Percentiles rank a stretch among this genome's conserved stretches.
Conservation (phyloP, 1,284 basidiomycete species). For the Sutorius eximius region DNA sequence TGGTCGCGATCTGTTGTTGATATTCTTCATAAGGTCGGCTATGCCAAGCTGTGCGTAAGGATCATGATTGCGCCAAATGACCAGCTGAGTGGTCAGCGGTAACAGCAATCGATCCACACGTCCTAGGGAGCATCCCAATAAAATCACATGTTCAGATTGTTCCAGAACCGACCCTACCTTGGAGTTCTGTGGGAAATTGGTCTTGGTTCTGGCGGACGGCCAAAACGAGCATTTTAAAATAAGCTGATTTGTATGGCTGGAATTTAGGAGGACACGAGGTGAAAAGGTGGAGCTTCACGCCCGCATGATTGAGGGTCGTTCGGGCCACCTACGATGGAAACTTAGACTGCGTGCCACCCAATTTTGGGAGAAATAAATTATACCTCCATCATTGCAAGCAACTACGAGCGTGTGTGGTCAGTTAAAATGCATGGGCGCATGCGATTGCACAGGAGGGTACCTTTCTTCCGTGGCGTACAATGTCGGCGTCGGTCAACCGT, state of each 20-base stretch:
- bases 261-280: conserved; percentile 34
- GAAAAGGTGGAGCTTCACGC: conserved; percentile 38
- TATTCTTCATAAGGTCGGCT: conserved; percentile 34
- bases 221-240: conserved; percentile 38
- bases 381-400: conserved; percentile 35
- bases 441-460: conserved; percentile 13
- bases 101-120: conserved; percentile 33
- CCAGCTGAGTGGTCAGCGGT: conserved; percentile 29
- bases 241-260: conserved; percentile 35
- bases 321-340: conserved; percentile 32
- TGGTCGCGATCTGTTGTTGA: conserved; percentile 18
- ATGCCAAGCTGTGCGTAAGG: conserved; percentile 39
- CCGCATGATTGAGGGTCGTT: conserved; percentile 34
- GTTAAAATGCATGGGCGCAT: background rate
- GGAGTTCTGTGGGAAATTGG: conserved; percentile 27
- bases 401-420: conserved; percentile 18
- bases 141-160: conserved; percentile 1
- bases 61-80: conserved; percentile 30
- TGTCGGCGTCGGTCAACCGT: conserved; percentile 23
- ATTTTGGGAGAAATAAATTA: conserved; percentile 13
- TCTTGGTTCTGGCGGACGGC: conserved; percentile 28
- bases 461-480: conserved; percentile 35
- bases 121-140: conserved; percentile 14
- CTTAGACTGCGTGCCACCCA: conserved; percentile 2
- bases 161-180: conserved; percentile 13